A percentile compares a stretch with the other conserved stretches of the same genome.
Conservation (phyloP, 352 stramenopile genomes). For the Elongisporangium prolatum region DNA sequence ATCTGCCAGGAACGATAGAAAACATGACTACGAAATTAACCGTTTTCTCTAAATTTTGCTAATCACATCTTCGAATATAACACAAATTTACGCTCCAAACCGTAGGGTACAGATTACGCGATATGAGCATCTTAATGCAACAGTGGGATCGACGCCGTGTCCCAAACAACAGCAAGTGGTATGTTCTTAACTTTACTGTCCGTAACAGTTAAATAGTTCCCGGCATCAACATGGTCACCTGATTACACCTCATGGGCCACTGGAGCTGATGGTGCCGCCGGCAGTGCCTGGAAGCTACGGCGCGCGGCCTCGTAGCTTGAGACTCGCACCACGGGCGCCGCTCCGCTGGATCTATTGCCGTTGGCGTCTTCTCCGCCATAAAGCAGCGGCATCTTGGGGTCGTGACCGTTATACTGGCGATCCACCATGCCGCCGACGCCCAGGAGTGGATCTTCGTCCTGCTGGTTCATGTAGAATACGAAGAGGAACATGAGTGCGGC, state of each 20-base stretch:
- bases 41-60: no score
- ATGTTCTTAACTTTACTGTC: not conserved
- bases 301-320: slow-evolving; percentile 59
- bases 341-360: slow-evolving; percentile 13
- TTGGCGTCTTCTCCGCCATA: slow-evolving; percentile 19
- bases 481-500: slow-evolving; percentile 76
- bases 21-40: no score
- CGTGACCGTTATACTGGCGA: slow-evolving; percentile 21
- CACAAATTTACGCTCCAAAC: not conserved
- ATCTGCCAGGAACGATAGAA: no score
- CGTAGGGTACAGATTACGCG: not conserved
- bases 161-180: not conserved
- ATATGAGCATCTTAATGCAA: not conserved
- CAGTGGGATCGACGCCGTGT: not conserved
- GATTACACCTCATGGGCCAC: slow-evolving; percentile 1
- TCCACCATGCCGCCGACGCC: slow-evolving; percentile 27
- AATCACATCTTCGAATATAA: no score
- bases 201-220: not conserved
- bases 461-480: slow-evolving; percentile 78
- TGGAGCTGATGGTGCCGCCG: slow-evolving; percentile 17
- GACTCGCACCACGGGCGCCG: slow-evolving; percentile 9
- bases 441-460: slow-evolving; percentile 39
- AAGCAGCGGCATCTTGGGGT: slow-evolving; percentile 64
- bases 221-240: not conserved
- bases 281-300: slow-evolving; percentile 41